Percentiles rank a stretch among this genome's conserved stretches.
Evolutionary conservation across 139 green algal genomes (phyloP).

Genomic region (Mesostigma viride): DNA sequence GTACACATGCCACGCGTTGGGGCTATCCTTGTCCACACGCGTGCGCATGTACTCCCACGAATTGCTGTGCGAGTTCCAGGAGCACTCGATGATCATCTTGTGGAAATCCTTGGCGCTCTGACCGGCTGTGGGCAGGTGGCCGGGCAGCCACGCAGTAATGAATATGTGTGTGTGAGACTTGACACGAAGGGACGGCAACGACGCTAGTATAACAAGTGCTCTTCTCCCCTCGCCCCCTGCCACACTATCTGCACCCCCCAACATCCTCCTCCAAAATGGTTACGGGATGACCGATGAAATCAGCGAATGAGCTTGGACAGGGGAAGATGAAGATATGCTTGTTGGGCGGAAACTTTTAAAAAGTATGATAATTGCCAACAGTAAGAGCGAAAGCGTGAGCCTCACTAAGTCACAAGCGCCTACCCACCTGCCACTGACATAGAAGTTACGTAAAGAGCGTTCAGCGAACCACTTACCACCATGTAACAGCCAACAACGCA

Average conservation of each 20-base stretch:
- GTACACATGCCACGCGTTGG: slow-evolving; percentile 51
- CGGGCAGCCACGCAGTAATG: no score
- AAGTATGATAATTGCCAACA: no score
- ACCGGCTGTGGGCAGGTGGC: slow-evolving; percentile 24
- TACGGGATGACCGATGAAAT: no score
- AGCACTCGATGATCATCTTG: slow-evolving; percentile 70
- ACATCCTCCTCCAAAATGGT: no score
- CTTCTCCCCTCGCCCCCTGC: not conserved
- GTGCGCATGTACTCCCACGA: slow-evolving; percentile 70
- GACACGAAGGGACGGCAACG: no score
- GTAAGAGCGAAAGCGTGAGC: slow-evolving; percentile 19
- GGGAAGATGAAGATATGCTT: no score
- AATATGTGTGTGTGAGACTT: not conserved
- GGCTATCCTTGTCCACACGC: slow-evolving; percentile 66
- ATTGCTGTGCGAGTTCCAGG: slow-evolving; percentile 40
- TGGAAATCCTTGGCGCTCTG: slow-evolving; percentile 29
- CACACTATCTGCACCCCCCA: slow-evolving; percentile 13
- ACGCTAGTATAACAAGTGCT: not conserved
- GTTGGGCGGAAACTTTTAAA: no score
- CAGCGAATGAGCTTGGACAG: no score
- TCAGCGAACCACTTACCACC: not conserved
- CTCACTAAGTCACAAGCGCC: not conserved
- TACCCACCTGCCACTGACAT: not conserved
- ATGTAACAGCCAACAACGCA: no score
- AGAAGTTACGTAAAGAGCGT: not conserved